A percentile compares a stretch with the other conserved stretches of the same genome.
Evolutionary conservation across 164 flowering plant species (phyloP).

Genomic region (Vitis amurensis): DNA sequence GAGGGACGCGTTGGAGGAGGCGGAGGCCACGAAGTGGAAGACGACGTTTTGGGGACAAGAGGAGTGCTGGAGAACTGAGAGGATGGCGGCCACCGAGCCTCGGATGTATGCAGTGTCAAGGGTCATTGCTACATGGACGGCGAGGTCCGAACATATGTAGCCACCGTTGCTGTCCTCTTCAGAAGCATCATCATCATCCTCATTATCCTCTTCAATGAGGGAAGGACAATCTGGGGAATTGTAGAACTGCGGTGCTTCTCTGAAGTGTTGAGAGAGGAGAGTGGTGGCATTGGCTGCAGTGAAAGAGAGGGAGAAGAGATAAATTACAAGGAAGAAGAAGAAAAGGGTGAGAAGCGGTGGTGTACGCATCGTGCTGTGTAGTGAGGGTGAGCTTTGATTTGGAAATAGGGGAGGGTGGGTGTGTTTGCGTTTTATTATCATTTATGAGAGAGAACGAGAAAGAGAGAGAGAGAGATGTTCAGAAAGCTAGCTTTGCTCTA

Average conservation of each 20-base stretch:
- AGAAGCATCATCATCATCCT: neutral
- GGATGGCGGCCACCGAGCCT: conserved; percentile 83
- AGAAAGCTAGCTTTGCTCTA: no score
- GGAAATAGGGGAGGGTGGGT: neutral
- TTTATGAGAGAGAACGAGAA: neutral
- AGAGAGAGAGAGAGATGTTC: conserved; percentile 2
- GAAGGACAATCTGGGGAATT: conserved; percentile 66
- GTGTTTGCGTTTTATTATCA: neutral
- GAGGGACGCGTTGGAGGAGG: conserved; percentile 30
- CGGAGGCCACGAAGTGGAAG: conserved; percentile 70
- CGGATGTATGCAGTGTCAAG: conserved; percentile 73
- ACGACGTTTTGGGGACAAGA: conserved; percentile 71
- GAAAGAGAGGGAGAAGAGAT: neutral
- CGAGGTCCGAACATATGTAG: conserved; percentile 35
- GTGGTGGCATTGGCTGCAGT: conserved; percentile 2
- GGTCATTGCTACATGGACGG: conserved; percentile 82
- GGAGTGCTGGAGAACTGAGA: conserved; percentile 83
- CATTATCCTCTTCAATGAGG: neutral
- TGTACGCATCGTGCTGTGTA: neutral
- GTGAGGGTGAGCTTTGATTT: neutral
- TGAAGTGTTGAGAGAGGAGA: conserved; percentile 28
- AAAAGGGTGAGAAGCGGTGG: conserved; percentile 1
- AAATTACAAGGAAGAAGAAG: neutral
- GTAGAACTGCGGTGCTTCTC: conserved; percentile 85
- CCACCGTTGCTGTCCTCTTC: neutral